Conservation (phyloP, 257 asterid genomes). For the Nicotiana benthamiana region DNA sequence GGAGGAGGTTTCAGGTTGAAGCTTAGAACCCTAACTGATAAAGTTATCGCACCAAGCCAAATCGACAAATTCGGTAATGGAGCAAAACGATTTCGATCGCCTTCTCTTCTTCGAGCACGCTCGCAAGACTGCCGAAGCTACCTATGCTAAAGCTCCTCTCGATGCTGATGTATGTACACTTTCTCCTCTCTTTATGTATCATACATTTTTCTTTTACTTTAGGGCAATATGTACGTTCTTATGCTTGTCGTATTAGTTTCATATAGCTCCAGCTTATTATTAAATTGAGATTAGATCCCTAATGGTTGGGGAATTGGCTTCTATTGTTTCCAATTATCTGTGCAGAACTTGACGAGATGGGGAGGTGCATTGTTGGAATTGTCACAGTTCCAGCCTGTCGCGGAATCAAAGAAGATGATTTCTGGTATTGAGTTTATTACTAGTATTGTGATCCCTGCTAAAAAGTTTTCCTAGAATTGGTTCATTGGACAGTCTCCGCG, state of each 20-base stretch:
- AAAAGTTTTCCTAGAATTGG: background rate
- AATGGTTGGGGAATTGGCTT: background rate
- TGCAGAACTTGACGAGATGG: constrained; percentile 89
- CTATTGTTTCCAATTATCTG: background rate
- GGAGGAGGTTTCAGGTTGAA: background rate
- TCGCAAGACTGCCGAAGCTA: constrained; percentile 67
- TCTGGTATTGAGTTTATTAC: constrained; percentile 12
- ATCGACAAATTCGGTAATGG: constrained; percentile 17
- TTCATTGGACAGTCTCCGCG: background rate
- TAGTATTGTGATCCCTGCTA: background rate
- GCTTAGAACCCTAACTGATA: background rate
- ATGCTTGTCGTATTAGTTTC: background rate
- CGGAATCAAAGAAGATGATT: constrained; percentile 73
- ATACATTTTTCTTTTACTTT: background rate
- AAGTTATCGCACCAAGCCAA: background rate
- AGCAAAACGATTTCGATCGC: constrained; percentile 76
- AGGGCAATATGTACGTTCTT: background rate
- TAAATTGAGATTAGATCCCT: background rate
- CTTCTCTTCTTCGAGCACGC: constrained; percentile 83
- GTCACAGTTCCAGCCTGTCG: constrained; percentile 71
- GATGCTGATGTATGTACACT: constrained; percentile 58
- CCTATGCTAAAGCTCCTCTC: constrained; percentile 56
- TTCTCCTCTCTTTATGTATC: background rate
- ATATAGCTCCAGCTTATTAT: background rate
- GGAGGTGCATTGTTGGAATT: constrained; percentile 80